Percentiles rank a stretch among this genome's conserved stretches.
Conservation (phyloP, 2,329 filamentous ascomycete species). For the Trichoderma koningii region DNA sequence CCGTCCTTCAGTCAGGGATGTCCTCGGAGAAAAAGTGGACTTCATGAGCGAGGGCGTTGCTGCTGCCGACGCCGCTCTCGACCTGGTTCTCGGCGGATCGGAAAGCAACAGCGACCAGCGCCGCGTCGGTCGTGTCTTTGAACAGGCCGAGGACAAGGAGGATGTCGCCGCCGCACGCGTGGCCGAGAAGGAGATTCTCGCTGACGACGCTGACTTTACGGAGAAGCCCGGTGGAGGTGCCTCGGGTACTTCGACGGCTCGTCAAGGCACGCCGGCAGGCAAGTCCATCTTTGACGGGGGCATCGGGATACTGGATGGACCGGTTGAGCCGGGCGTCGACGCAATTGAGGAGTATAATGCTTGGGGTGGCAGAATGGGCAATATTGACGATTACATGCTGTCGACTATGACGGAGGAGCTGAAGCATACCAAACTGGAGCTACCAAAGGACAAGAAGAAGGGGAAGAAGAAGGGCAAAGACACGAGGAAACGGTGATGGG, state of each 20-base stretch:
- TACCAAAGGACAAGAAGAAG: slow-evolving; percentile 67
- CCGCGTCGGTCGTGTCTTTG: slow-evolving; percentile 70
- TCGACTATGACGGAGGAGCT: slow-evolving; percentile 65
- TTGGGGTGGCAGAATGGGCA: slow-evolving; percentile 58
- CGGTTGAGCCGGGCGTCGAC: slow-evolving; percentile 40
- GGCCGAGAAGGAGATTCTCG: slow-evolving; percentile 85
- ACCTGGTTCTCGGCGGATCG: slow-evolving; percentile 73
- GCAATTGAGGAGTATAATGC: slow-evolving; percentile 58
- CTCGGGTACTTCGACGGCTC: slow-evolving; percentile 53
- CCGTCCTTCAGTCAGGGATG: slow-evolving; percentile 71
- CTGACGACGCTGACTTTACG: slow-evolving; percentile 82
- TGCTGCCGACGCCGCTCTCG: slow-evolving; percentile 80
- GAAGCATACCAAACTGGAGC: slow-evolving; percentile 60
- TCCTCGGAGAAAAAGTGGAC: slow-evolving; percentile 63
- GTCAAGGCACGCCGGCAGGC: slow-evolving; percentile 54
- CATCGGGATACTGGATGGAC: slow-evolving; percentile 34
- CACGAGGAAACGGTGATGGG: slow-evolving; percentile 50
- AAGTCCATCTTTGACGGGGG: slow-evolving; percentile 41
- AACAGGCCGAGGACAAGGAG: slow-evolving; percentile 88
- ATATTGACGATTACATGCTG: slow-evolving; percentile 77
- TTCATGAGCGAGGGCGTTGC: slow-evolving; percentile 55
- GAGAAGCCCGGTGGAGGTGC: slow-evolving; percentile 56
- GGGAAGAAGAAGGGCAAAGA: slow-evolving; percentile 62
- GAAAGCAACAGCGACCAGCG: slow-evolving; percentile 63
- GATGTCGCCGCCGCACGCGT: slow-evolving; percentile 85